Evolutionary conservation across 108 stramenopile species (phyloP), one percentile per base, ranked within the genome.

Genomic region (Pseudonitzschia delicatissima): DNA sequence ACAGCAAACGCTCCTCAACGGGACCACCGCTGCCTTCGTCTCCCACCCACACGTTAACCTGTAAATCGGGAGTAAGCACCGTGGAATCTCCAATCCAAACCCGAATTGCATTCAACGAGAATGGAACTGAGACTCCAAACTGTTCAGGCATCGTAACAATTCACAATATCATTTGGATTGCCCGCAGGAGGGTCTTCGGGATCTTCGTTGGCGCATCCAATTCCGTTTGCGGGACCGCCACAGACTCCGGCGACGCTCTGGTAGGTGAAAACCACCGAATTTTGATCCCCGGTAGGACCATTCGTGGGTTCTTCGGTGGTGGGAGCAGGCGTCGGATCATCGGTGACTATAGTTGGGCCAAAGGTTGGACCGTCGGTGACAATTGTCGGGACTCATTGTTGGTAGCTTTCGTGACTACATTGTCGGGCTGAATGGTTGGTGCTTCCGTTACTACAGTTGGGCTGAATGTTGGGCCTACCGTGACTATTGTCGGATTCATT

Each of bases 101-200:
- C 11, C 64, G 63, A 27, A 72, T 45, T n/a, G 52, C 5, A 20
- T 13, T 6, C 5, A 72, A 0, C 8, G 18, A 11, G 33, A 72
- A 72, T 4, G 71, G 64, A 37, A 37, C 15, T 2, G 36, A 13
- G 28, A 47, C 55, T 4, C 57, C 64, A 40, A 42, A 27, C 7
- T 33, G 11, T 12, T 13, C 33, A 9, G n/a, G 58, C 44, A 36
- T 45, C 33, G 44, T 26, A 72, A 34, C 71, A 72, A 37, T 72
- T 72, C 12, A 65, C 64, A 35, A 72, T 18, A 0, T 64, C 64
- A 31, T 72, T 72, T 21, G 71, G 71, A 58, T 72, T 72, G 6
- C 71, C 71, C 44, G 50, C 53, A 23, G 17, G 18, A 2, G 44
- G 58, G 4, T 71, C 62, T 13, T 60, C 37, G 21, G 34, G 58